Percentiles rank a stretch among this genome's conserved stretches.
Conservation (phyloP, 1,284 basidiomycete genomes). For the Fomitopsis schrenkii region DNA sequence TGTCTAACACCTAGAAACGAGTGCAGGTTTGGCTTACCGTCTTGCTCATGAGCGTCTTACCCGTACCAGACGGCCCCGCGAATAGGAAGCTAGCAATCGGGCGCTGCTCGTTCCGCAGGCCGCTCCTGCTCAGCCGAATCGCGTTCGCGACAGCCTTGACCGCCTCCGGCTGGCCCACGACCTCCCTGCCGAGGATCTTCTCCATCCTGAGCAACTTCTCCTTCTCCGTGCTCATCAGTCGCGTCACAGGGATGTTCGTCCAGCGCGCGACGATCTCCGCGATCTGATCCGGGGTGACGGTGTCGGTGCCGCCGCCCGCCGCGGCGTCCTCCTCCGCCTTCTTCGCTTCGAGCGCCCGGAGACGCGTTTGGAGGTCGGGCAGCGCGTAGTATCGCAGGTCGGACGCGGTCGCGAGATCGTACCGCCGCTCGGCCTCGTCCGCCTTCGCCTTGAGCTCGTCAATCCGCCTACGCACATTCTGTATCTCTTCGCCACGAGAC, state of each 20-base stretch:
- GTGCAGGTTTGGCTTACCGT: slow-evolving; percentile 50
- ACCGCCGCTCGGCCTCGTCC: slow-evolving; percentile 90
- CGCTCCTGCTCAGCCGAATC: slow-evolving; percentile 87
- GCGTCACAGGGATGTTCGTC: slow-evolving; percentile 90
- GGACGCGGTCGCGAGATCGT: slow-evolving; percentile 82
- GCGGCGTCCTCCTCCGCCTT: slow-evolving; percentile 69
- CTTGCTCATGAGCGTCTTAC: slow-evolving; percentile 87
- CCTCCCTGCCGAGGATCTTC: slow-evolving; percentile 58
- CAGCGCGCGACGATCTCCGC: slow-evolving; percentile 87
- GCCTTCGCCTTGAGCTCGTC: slow-evolving; percentile 93
- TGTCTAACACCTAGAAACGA: background rate
- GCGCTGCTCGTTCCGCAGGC: slow-evolving; percentile 76
- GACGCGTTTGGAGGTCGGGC: slow-evolving; percentile 82
- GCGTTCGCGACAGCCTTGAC: slow-evolving; percentile 90
- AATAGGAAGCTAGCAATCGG: slow-evolving; percentile 94
- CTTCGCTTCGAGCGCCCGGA: slow-evolving; percentile 69
- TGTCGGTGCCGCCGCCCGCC: slow-evolving; percentile 52
- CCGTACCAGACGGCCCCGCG: slow-evolving; percentile 89
- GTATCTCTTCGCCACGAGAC: slow-evolving; percentile 82
- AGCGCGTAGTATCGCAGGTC: slow-evolving; percentile 93
- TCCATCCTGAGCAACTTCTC: slow-evolving; percentile 86
- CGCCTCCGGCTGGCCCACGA: slow-evolving; percentile 89
- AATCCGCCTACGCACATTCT: slow-evolving; percentile 76
- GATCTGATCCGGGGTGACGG: slow-evolving; percentile 88
- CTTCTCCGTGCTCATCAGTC: slow-evolving; percentile 86